These are phyloP conservation scores for Sugiyamaella smithiae DNA, from an alignment of 805 yeast genomes.

Conservation along the genomic window DNA sequence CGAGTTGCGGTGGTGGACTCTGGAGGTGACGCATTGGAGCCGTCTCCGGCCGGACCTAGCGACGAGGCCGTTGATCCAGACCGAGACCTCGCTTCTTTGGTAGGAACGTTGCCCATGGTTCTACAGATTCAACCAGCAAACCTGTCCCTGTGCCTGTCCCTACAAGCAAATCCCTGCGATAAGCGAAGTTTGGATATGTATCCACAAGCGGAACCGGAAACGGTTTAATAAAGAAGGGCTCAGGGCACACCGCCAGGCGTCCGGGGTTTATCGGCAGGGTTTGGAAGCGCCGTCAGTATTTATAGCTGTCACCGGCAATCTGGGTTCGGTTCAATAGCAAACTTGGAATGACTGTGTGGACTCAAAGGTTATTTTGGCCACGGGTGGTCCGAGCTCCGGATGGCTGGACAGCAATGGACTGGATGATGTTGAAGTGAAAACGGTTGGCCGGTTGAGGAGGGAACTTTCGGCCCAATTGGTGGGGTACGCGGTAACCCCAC, in stretches of 20 bases:
- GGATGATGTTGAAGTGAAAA: no score
- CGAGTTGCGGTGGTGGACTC: not conserved
- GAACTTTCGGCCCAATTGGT: not conserved
- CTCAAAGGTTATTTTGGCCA: no score
- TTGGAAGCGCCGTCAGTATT: no score
- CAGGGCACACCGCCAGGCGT: not conserved
- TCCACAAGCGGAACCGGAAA: not conserved
- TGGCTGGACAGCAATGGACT: no score
- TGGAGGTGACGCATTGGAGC: not conserved
- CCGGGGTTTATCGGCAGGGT: constrained; percentile 5
- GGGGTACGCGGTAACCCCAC: not conserved
- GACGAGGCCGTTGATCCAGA: not conserved
- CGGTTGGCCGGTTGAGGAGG: no score
- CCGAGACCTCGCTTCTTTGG: constrained; percentile 17
- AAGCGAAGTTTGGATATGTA: not conserved
- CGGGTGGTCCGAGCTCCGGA: no score
- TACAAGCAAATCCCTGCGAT: not conserved
- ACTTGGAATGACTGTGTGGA: no score
- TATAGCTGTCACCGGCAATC: no score
- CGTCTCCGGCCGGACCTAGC: not conserved
- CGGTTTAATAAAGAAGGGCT: not conserved
- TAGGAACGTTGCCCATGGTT: constrained; percentile 23
- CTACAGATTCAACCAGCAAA: constrained; percentile 2
- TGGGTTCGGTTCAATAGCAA: no score
- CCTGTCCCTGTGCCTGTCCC: not conserved